phyloP scores from a whole-genome alignment of 2,329 filamentous ascomycete species.

The Colletotrichum brevisporum region DNA sequence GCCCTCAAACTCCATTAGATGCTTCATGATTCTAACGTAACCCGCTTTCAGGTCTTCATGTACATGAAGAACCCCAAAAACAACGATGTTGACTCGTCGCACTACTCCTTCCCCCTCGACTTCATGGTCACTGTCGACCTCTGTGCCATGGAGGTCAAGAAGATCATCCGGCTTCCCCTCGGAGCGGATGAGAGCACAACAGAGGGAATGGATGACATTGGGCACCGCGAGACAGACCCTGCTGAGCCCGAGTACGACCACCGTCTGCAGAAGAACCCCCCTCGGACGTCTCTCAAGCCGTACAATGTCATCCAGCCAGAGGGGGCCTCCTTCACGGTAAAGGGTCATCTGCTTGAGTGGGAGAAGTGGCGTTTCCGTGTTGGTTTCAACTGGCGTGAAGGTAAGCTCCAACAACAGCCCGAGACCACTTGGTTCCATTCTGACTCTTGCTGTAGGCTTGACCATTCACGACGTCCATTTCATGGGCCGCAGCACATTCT shows the following conservation, averaged over 20 bases:
- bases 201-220: slow-evolving; percentile 11
- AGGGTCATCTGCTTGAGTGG: slow-evolving; percentile 43
- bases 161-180: slow-evolving; percentile 6
- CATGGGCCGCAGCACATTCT: slow-evolving; percentile 73
- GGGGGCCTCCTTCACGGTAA: slow-evolving; percentile 50
- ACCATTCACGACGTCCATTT: slow-evolving; percentile 72
- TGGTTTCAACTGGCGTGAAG: slow-evolving; percentile 71
- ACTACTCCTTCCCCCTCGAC: slow-evolving; percentile 18
- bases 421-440: too few species aligned
- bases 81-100: slow-evolving; percentile 6
- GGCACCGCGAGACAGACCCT: slow-evolving; percentile 7
- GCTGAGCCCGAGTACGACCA: slow-evolving; percentile 48
- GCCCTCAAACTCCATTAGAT: neutral
- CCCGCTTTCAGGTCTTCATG: neutral
- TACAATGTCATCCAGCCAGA: slow-evolving; percentile 55
- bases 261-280: slow-evolving; percentile 44
- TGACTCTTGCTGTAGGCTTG: neutral
- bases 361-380: slow-evolving; percentile 68
- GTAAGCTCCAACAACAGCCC: neutral
- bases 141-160: slow-evolving; percentile 14
- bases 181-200: slow-evolving; percentile 12
- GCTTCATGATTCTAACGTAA: accelerated
- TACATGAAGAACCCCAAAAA: slow-evolving; percentile 23
- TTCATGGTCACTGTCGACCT: slow-evolving; percentile 12
- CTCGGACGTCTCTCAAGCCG: slow-evolving; percentile 50